phyloP scores from a whole-genome alignment of 2,329 filamentous ascomycete species.

The Exophiala aquamarina region DNA sequence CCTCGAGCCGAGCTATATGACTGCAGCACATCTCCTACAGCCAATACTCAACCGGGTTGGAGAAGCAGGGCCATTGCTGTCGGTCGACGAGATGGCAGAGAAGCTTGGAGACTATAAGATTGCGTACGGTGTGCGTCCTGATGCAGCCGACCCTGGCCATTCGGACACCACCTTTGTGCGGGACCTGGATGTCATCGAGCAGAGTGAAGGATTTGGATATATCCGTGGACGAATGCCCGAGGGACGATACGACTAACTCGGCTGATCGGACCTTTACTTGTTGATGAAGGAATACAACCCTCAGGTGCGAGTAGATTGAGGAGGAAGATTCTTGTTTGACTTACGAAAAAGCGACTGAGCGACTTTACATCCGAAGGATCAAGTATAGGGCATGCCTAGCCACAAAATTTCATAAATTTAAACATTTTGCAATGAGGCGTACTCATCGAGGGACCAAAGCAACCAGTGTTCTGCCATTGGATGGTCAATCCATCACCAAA shows the following conservation, averaged over 20 bases:
- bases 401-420: too few relatives aligned
- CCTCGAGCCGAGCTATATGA: slow-evolving; percentile 19
- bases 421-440: too few relatives aligned
- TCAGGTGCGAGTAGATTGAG: too few relatives aligned
- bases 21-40: slow-evolving; percentile 16
- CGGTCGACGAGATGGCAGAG: slow-evolving; percentile 17
- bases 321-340: too few relatives aligned
- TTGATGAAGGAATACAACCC: too few relatives aligned
- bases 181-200: slow-evolving; percentile 14
- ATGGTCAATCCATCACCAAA: too few relatives aligned
- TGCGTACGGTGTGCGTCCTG: slow-evolving; percentile 16
- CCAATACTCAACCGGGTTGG: slow-evolving; percentile 17
- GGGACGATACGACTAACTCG: slow-evolving; percentile 18
- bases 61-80: slow-evolving; percentile 13
- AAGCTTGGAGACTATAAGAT: slow-evolving; percentile 11
- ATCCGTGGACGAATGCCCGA: slow-evolving; percentile 14
- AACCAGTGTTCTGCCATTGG: too few relatives aligned
- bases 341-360: too few relatives aligned
- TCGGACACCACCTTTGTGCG: slow-evolving; percentile 14
- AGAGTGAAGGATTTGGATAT: slow-evolving; percentile 17
- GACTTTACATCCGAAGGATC: too few relatives aligned
- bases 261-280: too few relatives aligned
- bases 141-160: slow-evolving; percentile 11
- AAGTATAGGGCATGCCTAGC: too few relatives aligned
- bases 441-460: too few relatives aligned